phyloP scores from a whole-genome alignment of 257 asterid genomes.

The Solanum sparsipilum region DNA sequence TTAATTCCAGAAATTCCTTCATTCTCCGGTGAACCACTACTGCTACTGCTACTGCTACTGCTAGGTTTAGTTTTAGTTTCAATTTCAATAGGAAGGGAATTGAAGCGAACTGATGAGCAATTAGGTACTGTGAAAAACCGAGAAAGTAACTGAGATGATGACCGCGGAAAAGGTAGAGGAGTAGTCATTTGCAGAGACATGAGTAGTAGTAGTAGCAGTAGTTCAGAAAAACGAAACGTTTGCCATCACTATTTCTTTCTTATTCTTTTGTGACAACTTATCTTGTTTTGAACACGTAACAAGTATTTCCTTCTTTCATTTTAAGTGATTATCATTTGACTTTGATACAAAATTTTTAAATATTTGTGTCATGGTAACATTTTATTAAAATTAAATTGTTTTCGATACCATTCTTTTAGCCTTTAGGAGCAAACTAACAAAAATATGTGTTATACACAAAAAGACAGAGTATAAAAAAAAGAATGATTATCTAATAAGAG shows the following conservation, averaged over 20 bases:
- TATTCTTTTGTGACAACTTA: neutral
- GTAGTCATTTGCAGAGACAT: neutral
- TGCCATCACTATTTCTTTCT: neutral
- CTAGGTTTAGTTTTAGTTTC: neutral
- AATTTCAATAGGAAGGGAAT: neutral
- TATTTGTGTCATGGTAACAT: too few relatives aligned
- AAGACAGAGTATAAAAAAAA: too few relatives aligned
- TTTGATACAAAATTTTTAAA: too few relatives aligned
- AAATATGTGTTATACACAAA: too few relatives aligned
- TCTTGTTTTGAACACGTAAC: neutral
- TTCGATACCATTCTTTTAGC: too few relatives aligned
- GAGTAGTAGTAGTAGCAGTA: neutral
- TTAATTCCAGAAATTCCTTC: slow-evolving; percentile 12
- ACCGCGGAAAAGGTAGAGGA: neutral
- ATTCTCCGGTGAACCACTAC: neutral
- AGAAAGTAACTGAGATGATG: neutral
- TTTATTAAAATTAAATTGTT: too few relatives aligned
- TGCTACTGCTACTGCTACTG: neutral
- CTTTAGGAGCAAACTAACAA: too few relatives aligned
- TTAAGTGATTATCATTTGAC: too few relatives aligned
- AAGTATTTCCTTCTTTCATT: neutral
- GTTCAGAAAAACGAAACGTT: neutral
- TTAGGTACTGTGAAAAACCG: neutral
- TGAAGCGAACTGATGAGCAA: neutral
- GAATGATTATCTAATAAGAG: too few relatives aligned